Evolutionary conservation across 2,329 filamentous ascomycete genomes (phyloP).

Genomic region (Metarhizium anisopliae): DNA sequence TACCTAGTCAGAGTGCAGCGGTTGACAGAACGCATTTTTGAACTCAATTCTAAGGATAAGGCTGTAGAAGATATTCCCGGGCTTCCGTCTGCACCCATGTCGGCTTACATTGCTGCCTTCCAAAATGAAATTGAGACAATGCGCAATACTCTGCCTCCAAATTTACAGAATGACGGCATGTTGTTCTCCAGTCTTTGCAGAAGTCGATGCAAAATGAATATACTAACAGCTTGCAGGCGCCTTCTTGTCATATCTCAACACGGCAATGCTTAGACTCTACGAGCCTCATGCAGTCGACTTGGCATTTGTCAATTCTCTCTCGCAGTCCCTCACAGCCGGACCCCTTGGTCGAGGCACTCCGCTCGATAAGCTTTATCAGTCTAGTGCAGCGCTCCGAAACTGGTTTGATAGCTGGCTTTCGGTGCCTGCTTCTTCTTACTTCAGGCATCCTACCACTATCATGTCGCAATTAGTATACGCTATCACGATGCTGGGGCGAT

Average conservation of each 20-base stretch:
- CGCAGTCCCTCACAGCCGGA: slow-evolving; percentile 30
- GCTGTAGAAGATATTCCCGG: slow-evolving; percentile 23
- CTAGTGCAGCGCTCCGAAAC: slow-evolving; percentile 34
- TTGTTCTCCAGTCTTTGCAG: not conserved
- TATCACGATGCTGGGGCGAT: slow-evolving; percentile 41
- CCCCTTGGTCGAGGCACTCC: slow-evolving; percentile 29
- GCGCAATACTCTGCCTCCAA: slow-evolving; percentile 22
- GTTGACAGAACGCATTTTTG: slow-evolving; percentile 40
- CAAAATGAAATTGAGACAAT: slow-evolving; percentile 36
- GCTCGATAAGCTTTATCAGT: slow-evolving; percentile 41
- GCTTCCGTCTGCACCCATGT: slow-evolving; percentile 29
- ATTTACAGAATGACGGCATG: slow-evolving; percentile 30
- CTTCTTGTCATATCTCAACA: slow-evolving; percentile 24
- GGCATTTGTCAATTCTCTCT: slow-evolving; percentile 30
- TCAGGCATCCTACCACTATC: slow-evolving; percentile 35
- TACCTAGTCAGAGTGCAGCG: slow-evolving; percentile 40
- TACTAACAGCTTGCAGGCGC: not conserved
- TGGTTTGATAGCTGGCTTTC: slow-evolving; percentile 42
- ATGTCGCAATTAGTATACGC: slow-evolving; percentile 40
- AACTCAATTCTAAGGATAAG: slow-evolving; percentile 27
- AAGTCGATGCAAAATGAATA: not conserved
- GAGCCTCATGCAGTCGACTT: slow-evolving; percentile 37
- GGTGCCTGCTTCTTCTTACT: slow-evolving; percentile 33
- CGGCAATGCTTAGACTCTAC: slow-evolving; percentile 34
- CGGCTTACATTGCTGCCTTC: slow-evolving; percentile 37